phyloP scores from a whole-genome alignment of 139 green algal species.

The Raphidocelis subcapitata region DNA sequence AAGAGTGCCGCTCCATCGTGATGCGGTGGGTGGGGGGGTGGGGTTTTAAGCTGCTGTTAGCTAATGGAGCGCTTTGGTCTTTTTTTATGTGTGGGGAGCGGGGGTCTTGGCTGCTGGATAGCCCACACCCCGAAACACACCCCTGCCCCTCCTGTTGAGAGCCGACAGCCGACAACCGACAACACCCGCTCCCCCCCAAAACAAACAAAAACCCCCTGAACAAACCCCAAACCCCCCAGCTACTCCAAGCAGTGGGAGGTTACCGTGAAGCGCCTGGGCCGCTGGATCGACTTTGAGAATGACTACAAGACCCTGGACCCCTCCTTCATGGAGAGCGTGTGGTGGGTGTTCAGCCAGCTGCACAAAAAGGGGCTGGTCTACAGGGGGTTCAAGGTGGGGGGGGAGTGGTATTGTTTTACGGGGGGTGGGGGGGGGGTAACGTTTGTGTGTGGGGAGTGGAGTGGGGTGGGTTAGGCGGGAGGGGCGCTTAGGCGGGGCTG shows the following conservation, averaged over 20 bases:
- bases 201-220: too few species aligned
- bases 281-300: slow-evolving; percentile 99
- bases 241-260: slow-evolving; percentile 96
- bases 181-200: too few species aligned
- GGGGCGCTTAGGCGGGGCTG: background rate
- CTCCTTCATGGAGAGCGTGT: slow-evolving; percentile 96
- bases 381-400: slow-evolving; percentile 95
- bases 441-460: background rate
- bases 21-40: slow-evolving; percentile 87
- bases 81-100: too few species aligned
- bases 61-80: too few species aligned
- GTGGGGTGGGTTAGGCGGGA: too few species aligned
- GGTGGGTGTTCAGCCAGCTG: slow-evolving; percentile 98
- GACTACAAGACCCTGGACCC: slow-evolving; percentile 99
- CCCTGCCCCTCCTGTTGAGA: too few species aligned
- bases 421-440: background rate
- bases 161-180: too few species aligned
- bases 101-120: too few species aligned
- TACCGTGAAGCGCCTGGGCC: slow-evolving; percentile 89
- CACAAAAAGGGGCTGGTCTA: slow-evolving; percentile 96
- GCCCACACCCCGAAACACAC: too few species aligned
- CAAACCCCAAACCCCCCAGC: too few species aligned
- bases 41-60: too few species aligned
- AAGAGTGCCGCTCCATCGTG: slow-evolving; percentile 98
- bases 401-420: too few species aligned